A percentile compares a stretch with the other conserved stretches of the same genome.
Evolutionary conservation across 129 eudicot species (phyloP).

Genomic region (Dittrichia graveolens): DNA sequence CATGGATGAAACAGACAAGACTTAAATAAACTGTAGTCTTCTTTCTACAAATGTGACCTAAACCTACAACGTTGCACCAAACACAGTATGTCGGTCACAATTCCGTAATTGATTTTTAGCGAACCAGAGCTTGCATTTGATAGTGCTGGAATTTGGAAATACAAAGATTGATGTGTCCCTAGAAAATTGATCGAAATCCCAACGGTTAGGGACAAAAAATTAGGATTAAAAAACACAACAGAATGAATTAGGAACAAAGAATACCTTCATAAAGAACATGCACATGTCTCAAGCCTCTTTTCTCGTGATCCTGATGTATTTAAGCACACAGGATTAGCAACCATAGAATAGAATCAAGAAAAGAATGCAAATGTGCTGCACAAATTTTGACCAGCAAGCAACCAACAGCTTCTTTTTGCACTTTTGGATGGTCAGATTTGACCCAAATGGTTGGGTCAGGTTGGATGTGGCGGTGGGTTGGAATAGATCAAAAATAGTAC

Average conservation of each 20-base stretch:
- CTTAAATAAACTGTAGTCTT: too few relatives aligned
- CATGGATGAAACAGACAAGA: too few relatives aligned
- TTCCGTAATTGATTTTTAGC: neutral
- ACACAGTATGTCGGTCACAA: too few relatives aligned
- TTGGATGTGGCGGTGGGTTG: too few relatives aligned
- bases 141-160: neutral
- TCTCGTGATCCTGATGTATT: constrained; percentile 78
- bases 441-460: too few relatives aligned
- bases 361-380: neutral
- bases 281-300: constrained; percentile 73
- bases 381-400: neutral
- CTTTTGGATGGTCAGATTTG: neutral
- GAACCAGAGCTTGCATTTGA: neutral
- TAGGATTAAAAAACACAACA: neutral
- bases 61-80: too few relatives aligned
- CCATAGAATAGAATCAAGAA: constrained; percentile 6
- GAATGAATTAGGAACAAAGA: constrained; percentile 3
- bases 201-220: neutral
- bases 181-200: neutral
- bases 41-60: too few relatives aligned
- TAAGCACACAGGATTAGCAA: constrained; percentile 6
- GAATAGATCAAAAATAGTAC: too few relatives aligned
- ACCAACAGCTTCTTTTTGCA: neutral
- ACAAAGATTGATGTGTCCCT: constrained; percentile 25
- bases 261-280: constrained; percentile 28